These are phyloP conservation scores for Cercospora beticola DNA, from an alignment of 2,329 filamentous ascomycete genomes.

Conservation along the genomic window DNA sequence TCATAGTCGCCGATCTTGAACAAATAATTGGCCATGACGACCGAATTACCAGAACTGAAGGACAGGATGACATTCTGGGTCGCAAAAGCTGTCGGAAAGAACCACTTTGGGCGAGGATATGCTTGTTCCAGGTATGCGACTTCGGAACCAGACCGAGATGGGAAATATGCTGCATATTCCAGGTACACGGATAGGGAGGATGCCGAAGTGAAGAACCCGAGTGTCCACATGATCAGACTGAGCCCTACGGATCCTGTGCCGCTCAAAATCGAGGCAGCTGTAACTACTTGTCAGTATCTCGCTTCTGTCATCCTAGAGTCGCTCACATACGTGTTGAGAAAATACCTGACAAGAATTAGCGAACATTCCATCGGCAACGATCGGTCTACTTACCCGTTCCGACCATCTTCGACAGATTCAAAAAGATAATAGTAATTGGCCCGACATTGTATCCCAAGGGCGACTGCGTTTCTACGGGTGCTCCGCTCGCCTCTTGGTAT, in stretches of 20 bases:
- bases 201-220: conserved; percentile 60
- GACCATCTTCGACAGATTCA: conserved; percentile 64
- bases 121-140: conserved; percentile 69
- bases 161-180: conserved; percentile 65
- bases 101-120: conserved; percentile 62
- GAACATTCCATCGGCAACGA: neutral
- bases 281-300: neutral
- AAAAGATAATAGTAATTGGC: conserved; percentile 56
- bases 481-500: conserved; percentile 62
- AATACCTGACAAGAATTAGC: conserved; percentile 16
- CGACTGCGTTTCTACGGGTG: conserved; percentile 59
- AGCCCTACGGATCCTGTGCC: conserved; percentile 64
- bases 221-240: conserved; percentile 62
- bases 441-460: conserved; percentile 62
- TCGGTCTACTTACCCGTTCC: conserved; percentile 43
- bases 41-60: conserved; percentile 65
- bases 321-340: conserved; percentile 50
- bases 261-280: conserved; percentile 55
- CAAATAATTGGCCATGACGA: conserved; percentile 60
- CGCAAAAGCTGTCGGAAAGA: conserved; percentile 65
- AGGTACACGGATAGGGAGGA: conserved; percentile 61
- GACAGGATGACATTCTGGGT: conserved; percentile 63
- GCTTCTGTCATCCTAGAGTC: neutral
- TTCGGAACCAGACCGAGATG: conserved; percentile 64
- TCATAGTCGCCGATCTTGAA: conserved; percentile 56